phyloP scores from a whole-genome alignment of 2,329 filamentous ascomycete species.

The Tolypocladium paradoxum region DNA sequence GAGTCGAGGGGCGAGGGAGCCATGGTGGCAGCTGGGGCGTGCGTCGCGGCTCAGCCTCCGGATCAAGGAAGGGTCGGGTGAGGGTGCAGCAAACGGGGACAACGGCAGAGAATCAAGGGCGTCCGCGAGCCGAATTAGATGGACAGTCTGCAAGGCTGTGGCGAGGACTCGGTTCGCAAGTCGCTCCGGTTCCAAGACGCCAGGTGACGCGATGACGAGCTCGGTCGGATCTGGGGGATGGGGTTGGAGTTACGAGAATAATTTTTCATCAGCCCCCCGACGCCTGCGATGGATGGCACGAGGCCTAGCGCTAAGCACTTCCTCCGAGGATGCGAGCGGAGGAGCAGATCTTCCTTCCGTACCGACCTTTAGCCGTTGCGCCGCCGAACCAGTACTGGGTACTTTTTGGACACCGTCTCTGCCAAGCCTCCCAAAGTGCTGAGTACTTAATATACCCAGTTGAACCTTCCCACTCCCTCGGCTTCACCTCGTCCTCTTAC shows the following conservation, averaged over 20 bases:
- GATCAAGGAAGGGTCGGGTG: background rate
- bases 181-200: slow-evolving; percentile 14
- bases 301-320: background rate
- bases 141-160: slow-evolving; percentile 10
- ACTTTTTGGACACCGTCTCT: background rate
- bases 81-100: background rate
- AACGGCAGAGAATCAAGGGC: background rate
- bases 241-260: slow-evolving; percentile 22
- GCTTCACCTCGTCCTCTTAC: background rate
- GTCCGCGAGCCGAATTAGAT: background rate
- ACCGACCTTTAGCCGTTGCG: background rate
- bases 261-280: slow-evolving; percentile 21
- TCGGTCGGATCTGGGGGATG: slow-evolving; percentile 12
- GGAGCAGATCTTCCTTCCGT: background rate
- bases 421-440: no score
- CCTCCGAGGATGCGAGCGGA: no score
- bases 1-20: slow-evolving; percentile 38
- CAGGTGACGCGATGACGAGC: slow-evolving; percentile 21
- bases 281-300: background rate
- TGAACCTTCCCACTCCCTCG: no score
- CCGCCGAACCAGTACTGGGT: background rate
- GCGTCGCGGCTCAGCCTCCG: slow-evolving; percentile 15
- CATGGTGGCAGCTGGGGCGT: slow-evolving; percentile 29
- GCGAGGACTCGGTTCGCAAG: slow-evolving; percentile 12
- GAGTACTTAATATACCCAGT: background rate